Evolutionary conservation across 2,329 filamentous ascomycete genomes (phyloP).

Genomic region (Fusarium equiseti): DNA sequence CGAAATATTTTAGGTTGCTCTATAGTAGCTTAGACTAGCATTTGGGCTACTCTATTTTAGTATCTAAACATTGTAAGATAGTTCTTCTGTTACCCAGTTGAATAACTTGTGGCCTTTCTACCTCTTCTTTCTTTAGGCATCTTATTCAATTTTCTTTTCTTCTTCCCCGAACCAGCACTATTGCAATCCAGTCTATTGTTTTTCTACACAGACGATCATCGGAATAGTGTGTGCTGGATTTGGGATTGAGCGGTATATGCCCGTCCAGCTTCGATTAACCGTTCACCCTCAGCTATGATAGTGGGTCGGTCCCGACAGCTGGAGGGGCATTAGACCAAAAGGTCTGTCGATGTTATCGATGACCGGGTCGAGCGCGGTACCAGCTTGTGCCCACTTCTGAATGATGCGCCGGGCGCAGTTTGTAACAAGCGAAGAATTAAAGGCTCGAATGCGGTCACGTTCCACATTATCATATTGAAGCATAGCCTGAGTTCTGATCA

Average conservation of each 20-base stretch:
- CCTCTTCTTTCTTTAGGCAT: background rate
- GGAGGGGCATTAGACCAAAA: too few relatives aligned
- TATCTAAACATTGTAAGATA: background rate
- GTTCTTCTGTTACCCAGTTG: background rate
- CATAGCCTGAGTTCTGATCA: background rate
- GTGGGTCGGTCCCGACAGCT: too few relatives aligned
- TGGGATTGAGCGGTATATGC: too few relatives aligned
- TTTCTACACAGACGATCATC: background rate
- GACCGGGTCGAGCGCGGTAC: too few relatives aligned
- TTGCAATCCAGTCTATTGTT: background rate
- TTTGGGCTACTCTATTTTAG: background rate
- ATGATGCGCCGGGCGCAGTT: background rate
- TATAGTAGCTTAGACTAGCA: background rate
- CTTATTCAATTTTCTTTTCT: background rate
- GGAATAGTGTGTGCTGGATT: too few relatives aligned
- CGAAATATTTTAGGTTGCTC: background rate
- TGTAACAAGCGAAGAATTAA: background rate
- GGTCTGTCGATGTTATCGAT: too few relatives aligned
- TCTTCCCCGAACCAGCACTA: background rate
- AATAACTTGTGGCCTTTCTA: background rate
- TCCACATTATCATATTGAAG: background rate
- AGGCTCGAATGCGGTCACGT: background rate
- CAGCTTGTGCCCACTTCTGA: background rate
- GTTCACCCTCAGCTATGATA: too few relatives aligned
- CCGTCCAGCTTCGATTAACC: too few relatives aligned